Evolutionary conservation across 2,329 filamentous ascomycete species (phyloP).

Genomic region (Exophiala viscosa): DNA sequence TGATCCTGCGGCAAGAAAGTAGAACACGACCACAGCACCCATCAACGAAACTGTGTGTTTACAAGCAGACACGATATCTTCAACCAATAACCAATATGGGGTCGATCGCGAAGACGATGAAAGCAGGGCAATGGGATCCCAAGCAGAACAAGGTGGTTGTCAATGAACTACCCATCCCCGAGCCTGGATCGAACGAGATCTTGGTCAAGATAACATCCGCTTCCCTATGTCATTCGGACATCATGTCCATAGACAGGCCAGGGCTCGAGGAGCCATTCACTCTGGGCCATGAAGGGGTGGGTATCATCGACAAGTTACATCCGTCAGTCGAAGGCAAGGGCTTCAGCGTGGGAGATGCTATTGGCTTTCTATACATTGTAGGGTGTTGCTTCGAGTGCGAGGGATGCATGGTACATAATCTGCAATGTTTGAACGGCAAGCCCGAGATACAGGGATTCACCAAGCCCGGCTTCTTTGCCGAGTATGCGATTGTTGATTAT

Average conservation of each 20-base stretch:
- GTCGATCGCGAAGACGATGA: constrained; percentile 1
- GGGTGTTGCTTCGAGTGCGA: constrained; percentile 39
- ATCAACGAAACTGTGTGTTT: too few species aligned
- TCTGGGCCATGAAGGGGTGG: constrained; percentile 48
- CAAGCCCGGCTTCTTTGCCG: background rate
- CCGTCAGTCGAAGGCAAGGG: constrained; percentile 35
- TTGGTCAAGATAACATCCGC: constrained; percentile 39
- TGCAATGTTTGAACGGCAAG: background rate
- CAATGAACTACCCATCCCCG: constrained; percentile 45
- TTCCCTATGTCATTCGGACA: constrained; percentile 41
- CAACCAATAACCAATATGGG: too few species aligned
- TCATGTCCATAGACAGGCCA: constrained; percentile 26
- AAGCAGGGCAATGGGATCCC: constrained; percentile 13
- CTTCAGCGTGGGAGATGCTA: constrained; percentile 43
- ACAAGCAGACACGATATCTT: too few species aligned
- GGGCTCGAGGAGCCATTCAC: constrained; percentile 28
- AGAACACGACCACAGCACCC: too few species aligned
- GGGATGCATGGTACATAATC: background rate
- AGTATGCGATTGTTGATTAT: background rate
- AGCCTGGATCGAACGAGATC: constrained; percentile 40
- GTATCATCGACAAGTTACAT: constrained; percentile 39
- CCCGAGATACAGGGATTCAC: background rate
- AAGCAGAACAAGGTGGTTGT: constrained; percentile 32
- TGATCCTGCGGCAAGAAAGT: too few species aligned
- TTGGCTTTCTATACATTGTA: constrained; percentile 48